Conservation (phyloP, 192 early-diverging fungal species). For the Linnemannia hyalina region DNA sequence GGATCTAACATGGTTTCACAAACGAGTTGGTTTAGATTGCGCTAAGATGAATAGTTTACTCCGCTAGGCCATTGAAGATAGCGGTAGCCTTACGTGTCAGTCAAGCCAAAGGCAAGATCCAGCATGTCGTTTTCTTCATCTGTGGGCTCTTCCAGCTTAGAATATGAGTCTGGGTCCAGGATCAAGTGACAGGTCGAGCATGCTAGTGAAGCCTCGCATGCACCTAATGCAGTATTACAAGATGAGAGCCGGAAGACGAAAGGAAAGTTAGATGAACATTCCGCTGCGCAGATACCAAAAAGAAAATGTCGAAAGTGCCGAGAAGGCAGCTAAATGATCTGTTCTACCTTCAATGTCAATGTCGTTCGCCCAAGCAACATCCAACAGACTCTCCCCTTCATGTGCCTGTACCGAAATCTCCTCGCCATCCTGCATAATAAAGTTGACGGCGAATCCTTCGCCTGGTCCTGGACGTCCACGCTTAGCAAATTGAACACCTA, state of each 20-base stretch:
- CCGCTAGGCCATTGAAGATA: neutral
- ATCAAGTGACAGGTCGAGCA: slow-evolving; percentile 97
- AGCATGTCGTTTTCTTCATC: slow-evolving; percentile 99
- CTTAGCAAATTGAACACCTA: slow-evolving; percentile 36
- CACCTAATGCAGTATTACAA: slow-evolving; percentile 62
- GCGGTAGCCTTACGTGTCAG: slow-evolving; percentile 82
- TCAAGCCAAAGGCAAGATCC: slow-evolving; percentile 96
- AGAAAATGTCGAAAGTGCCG: neutral
- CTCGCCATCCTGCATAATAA: slow-evolving; percentile 89
- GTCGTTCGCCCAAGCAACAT: slow-evolving; percentile 92
- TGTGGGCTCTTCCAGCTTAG: slow-evolving; percentile 89
- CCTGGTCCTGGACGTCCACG: slow-evolving; percentile 43
- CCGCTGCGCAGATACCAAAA: slow-evolving; percentile 5
- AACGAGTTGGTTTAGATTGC: neutral
- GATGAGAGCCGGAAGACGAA: neutral
- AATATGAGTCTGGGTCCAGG: slow-evolving; percentile 81
- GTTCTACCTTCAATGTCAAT: slow-evolving; percentile 91
- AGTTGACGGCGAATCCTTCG: slow-evolving; percentile 71
- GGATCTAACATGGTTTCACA: slow-evolving; percentile 64
- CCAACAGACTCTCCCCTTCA: slow-evolving; percentile 90
- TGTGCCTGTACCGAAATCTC: slow-evolving; percentile 80
- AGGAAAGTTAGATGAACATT: neutral
- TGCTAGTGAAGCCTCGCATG: slow-evolving; percentile 95
- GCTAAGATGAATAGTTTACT: neutral
- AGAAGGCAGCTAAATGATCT: neutral